A percentile compares a stretch with the other conserved stretches of the same genome.
phyloP scores from a whole-genome alignment of 352 stramenopile genomes.

The Blastocystis sp. region DNA sequence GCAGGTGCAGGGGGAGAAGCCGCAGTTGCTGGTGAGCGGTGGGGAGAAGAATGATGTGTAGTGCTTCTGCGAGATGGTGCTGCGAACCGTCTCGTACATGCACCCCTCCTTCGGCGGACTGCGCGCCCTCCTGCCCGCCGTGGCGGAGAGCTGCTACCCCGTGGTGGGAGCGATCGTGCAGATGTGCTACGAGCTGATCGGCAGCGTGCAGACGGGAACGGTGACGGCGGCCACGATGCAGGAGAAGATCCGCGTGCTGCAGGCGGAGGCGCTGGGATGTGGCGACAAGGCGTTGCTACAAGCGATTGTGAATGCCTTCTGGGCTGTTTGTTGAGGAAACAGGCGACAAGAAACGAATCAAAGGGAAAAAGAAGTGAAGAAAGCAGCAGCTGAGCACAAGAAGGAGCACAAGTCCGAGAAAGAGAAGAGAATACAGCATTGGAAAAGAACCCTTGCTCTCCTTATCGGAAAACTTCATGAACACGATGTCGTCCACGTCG shows the following conservation, averaged over 20 bases:
- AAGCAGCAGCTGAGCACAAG: slow-evolving; percentile 11
- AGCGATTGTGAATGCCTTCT: not conserved
- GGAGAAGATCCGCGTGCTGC: not conserved
- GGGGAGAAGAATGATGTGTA: not conserved
- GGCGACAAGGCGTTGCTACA: not conserved
- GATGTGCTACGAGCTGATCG: not conserved
- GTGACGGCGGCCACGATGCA: not conserved
- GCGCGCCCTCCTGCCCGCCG: not conserved
- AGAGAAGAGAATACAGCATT: not conserved
- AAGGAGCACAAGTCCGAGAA: not conserved
- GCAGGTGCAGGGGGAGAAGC: not conserved
- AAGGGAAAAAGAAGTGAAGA: not conserved
- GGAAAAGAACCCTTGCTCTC: not conserved
- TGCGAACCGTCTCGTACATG: not conserved
- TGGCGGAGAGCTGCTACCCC: not conserved
- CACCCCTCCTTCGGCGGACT: not conserved
- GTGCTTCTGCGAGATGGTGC: not conserved
- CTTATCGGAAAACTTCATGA: slow-evolving; percentile 43
- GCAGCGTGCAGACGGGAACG: not conserved
- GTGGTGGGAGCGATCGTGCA: not conserved
- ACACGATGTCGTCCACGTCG: slow-evolving; percentile 14
- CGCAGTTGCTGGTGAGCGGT: not conserved
- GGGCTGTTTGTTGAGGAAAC: not conserved
- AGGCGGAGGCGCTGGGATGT: not conserved
- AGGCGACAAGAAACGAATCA: slow-evolving; percentile 2